These are phyloP conservation scores for Didymella pinodella DNA, from an alignment of 2,329 filamentous ascomycete genomes.

Conservation along the genomic window DNA sequence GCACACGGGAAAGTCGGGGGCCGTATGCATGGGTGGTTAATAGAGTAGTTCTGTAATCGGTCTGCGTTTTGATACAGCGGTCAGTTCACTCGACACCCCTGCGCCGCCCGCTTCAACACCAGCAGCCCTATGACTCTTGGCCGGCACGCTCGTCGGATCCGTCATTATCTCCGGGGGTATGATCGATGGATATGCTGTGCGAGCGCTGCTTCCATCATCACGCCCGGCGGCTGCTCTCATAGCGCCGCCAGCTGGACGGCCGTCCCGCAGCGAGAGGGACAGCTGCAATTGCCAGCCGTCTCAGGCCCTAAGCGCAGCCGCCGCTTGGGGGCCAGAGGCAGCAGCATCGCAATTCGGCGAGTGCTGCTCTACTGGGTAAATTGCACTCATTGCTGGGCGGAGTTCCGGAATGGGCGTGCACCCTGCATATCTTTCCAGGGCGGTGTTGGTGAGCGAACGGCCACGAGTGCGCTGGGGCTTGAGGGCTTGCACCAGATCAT, in stretches of 20 bases:
- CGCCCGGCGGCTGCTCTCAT: conserved; percentile 7
- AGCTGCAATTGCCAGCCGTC: conserved; percentile 11
- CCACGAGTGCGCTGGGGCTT: conserved; percentile 22
- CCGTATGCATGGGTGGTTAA: conserved; percentile 29
- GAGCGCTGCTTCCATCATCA: conserved; percentile 16
- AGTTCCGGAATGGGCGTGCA: conserved; percentile 21
- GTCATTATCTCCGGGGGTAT: conserved; percentile 30
- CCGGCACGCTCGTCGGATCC: conserved; percentile 24
- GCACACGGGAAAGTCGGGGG: conserved; percentile 36
- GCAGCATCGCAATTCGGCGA: conserved; percentile 10
- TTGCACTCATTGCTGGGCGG: conserved; percentile 20
- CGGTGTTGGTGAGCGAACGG: conserved; percentile 21
- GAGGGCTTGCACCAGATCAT: conserved; percentile 21
- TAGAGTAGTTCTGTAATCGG: conserved; percentile 25
- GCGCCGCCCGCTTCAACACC: conserved; percentile 20
- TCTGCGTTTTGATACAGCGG: conserved; percentile 36
- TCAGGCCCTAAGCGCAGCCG: conserved; percentile 12
- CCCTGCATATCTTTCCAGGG: conserved; percentile 22
- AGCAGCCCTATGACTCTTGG: conserved; percentile 39
- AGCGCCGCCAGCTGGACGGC: conserved; percentile 9
- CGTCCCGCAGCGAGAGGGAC: conserved; percentile 1
- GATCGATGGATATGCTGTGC: conserved; percentile 16
- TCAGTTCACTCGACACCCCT: conserved; percentile 29
- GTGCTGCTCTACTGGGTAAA: conserved; percentile 16
- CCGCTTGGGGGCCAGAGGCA: conserved; percentile 19